Base-by-base conservation (phyloP, 257 asterid species). In the Scutellaria minor region DNA sequence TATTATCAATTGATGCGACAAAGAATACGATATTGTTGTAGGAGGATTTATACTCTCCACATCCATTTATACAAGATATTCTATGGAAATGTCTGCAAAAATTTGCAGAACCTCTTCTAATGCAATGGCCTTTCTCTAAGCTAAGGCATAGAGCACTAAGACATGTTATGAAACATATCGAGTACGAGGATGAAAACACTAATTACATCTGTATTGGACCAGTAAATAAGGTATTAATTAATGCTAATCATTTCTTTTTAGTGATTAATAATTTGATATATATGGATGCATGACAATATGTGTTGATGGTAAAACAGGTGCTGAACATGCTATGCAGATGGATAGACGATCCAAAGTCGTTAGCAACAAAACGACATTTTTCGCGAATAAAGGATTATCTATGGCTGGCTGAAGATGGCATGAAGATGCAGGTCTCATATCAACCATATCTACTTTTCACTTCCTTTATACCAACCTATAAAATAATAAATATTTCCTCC, bases 361-460 rank as follows among this genome's bases (percentile, higher is more conserved):
- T 14, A 20, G 79, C 88, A 3, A 53, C 80, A 44, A 81, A 72
- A 71, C 76, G 66, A 10, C 96, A 90, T 69, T 72, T 90, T 14
- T 73, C 95, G 35, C 85, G 96, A 78, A 50, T 88, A 18, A 83
- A 86, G 73, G 96, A 90, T 55, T 88, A 90, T 74, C 82, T 88
- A 9, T 90, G 96, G 96, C 55, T 88, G 52, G 95, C 96, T 31
- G 96, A 90, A 83, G 96, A 90, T 81, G 96, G 96, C 80, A 90
- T 90, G 93, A 90, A 90, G 80, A 90, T 90, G 95, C 85, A 84
- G 91, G 93, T 89, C 47, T 41, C 9, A 3, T 5, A 44, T 46
- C 10, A 37, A 22, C 4, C 8, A 31, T 31, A 31, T 24, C 27
- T 18, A 18, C 18, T 18, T 18, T 18, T 18, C 18, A 18, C 18